Percentiles rank a stretch among this genome's conserved stretches.
phyloP scores from a whole-genome alignment of 75 land plant genomes.

The Cunninghamia lanceolata region DNA sequence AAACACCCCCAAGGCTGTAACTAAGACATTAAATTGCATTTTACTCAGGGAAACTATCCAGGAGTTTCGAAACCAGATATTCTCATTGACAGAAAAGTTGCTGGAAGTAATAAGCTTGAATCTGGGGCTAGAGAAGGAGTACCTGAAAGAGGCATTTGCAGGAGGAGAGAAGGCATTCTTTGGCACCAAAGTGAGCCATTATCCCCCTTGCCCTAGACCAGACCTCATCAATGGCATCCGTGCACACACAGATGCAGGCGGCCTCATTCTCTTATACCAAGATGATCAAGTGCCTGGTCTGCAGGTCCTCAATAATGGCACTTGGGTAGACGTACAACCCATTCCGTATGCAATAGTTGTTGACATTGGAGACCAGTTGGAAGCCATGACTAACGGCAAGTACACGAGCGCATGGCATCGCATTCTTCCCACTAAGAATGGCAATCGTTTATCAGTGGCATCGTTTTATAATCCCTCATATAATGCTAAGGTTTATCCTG shows the following conservation, averaged over 20 bases:
- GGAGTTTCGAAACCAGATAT: slow-evolving; percentile 48
- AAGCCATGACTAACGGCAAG: no score
- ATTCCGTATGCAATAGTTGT: slow-evolving; percentile 58
- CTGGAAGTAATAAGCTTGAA: slow-evolving; percentile 16
- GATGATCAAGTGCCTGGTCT: slow-evolving; percentile 13
- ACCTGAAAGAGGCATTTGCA: no score
- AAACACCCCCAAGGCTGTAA: no score
- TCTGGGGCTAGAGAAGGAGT: no score
- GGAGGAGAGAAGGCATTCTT: slow-evolving; percentile 29
- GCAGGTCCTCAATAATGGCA: no score
- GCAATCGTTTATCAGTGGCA: slow-evolving; percentile 56
- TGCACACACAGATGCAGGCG: slow-evolving; percentile 85
- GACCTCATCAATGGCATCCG: slow-evolving; percentile 49
- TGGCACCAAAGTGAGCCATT: slow-evolving; percentile 68
- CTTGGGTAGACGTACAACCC: slow-evolving; percentile 38
- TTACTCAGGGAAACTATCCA: slow-evolving; percentile 52
- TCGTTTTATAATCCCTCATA: slow-evolving; percentile 41
- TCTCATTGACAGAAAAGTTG: slow-evolving; percentile 47
- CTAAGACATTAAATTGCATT: background rate
- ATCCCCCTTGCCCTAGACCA: slow-evolving; percentile 68
- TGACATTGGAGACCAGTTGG: slow-evolving; percentile 70
- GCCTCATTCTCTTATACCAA: slow-evolving; percentile 63
- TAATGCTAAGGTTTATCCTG: no score
- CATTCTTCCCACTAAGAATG: slow-evolving; percentile 14
- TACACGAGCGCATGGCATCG: no score